phyloP scores from a whole-genome alignment of 768 basidiomycete species.

The Cystobasidium onofrii region DNA sequence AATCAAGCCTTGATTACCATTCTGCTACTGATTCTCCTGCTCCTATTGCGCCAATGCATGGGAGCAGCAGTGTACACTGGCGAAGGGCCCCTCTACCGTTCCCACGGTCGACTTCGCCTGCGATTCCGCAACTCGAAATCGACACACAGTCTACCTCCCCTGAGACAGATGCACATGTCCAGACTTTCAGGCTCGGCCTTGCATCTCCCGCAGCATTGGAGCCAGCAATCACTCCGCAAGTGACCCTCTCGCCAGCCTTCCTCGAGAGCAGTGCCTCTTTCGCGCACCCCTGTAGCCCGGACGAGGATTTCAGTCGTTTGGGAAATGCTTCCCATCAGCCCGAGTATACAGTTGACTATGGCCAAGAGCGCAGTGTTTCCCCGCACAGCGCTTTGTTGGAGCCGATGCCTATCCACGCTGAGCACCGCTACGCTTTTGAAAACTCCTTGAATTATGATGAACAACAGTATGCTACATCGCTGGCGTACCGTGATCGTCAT shows the following conservation, averaged over 20 bases:
- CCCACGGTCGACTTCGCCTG: too few relatives aligned
- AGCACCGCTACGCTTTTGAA: not conserved
- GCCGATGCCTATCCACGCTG: not conserved
- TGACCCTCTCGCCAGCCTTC: not conserved
- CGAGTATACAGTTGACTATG: too few relatives aligned
- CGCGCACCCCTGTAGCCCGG: not conserved
- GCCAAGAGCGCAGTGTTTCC: not conserved
- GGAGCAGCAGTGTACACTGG: too few relatives aligned
- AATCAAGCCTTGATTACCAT: too few relatives aligned
- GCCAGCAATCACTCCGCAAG: not conserved
- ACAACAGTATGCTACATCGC: not conserved
- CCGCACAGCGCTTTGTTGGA: not conserved
- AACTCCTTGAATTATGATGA: not conserved
- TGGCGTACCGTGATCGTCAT: not conserved
- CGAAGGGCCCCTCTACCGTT: too few relatives aligned
- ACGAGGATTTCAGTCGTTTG: not conserved
- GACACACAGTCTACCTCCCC: too few relatives aligned
- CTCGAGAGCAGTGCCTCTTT: not conserved
- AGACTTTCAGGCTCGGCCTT: too few relatives aligned
- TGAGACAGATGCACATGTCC: too few relatives aligned
- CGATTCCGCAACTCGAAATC: too few relatives aligned
- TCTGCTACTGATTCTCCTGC: too few relatives aligned
- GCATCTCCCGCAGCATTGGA: not conserved
- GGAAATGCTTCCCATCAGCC: not conserved
- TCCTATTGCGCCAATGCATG: too few relatives aligned